Evolutionary conservation across 768 basidiomycete genomes (phyloP), one percentile per base, ranked within the genome.

Genomic region (Lactarius deliciosus): DNA sequence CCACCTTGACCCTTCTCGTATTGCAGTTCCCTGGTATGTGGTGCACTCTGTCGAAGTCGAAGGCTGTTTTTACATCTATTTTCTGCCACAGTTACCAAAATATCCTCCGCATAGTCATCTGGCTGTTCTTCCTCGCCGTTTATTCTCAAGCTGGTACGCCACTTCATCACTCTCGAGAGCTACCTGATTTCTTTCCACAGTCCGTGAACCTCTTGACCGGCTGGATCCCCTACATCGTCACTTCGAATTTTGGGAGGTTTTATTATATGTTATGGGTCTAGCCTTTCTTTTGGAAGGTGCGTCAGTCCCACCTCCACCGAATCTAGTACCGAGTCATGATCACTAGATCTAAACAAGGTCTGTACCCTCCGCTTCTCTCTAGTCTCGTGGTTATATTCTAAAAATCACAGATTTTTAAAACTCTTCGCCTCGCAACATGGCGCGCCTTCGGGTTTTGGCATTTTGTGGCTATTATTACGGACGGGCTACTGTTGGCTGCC

Each of bases 401-500:
- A 43, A 58, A 22, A 57, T 0, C 66, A 2, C 40, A 94, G 92
- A 81, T 91, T 63, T 87, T 81, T 72, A 86, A 87, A 73, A 82
- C 91, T 2, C 78, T 95, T 22, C 80, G 84, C 3, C 87, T 94
- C 69, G 89, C 89, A 40, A 88, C 91, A 16, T 91, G 86, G 82
- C 83, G 86, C n/a, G 88, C 91, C 2, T 85, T 95, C 72, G 84
- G 84, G 18, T 94, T 93, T 74, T 94, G 92, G 93, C 85, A 84
- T 64, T 70, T 83, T 32, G 79, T 93, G 53, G 83, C 87, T 15
- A 80, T 92, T 64, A 72, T 88, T 16, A 96, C 92, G 10, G 89
- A 96, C 73, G 76, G 80, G 0, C 78, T 96, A 1, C 81, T 98
- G 8, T 72, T 90, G 2, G 72, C 86, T 1, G 94, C 94, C 0